A percentile compares a stretch with the other conserved stretches of the same genome.
Evolutionary conservation across 202 grass and related monocot genomes (phyloP).

Genomic region (Setaria viridis): DNA sequence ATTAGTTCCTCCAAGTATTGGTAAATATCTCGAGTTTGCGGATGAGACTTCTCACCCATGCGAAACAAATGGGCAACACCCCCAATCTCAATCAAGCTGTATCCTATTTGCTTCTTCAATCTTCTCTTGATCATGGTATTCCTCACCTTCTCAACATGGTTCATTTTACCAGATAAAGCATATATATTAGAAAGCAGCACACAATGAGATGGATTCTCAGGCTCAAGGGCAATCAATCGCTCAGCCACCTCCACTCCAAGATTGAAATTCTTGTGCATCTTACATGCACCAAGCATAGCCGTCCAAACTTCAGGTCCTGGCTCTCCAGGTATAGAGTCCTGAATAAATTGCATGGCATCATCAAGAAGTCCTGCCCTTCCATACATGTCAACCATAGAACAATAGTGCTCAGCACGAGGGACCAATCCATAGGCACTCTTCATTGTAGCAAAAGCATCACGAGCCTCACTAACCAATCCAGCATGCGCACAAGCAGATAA

Average conservation of each 20-base stretch:
- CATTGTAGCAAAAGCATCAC: conserved; percentile 63
- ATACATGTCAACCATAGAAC: conserved; percentile 86
- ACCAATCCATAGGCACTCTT: conserved; percentile 53
- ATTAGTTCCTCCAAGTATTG: conserved; percentile 60
- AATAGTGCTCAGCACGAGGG: conserved; percentile 67
- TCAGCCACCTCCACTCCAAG: conserved; percentile 67
- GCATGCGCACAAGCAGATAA: conserved; percentile 71
- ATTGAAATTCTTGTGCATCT: conserved; percentile 74
- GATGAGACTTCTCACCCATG: conserved; percentile 69
- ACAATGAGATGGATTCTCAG: conserved; percentile 67
- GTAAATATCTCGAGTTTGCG: conserved; percentile 56
- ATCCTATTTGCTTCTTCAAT: conserved; percentile 68
- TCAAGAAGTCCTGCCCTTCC: conserved; percentile 76
- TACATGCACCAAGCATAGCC: conserved; percentile 74
- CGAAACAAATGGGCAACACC: conserved; percentile 57
- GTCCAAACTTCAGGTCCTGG: conserved; percentile 69
- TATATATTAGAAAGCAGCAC: conserved; percentile 87
- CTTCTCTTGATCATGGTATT: conserved; percentile 60
- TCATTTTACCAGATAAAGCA: conserved; percentile 69
- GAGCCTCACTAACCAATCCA: conserved; percentile 65
- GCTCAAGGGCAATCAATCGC: conserved; percentile 66
- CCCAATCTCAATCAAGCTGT: conserved; percentile 62
- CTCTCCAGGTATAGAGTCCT: conserved; percentile 50
- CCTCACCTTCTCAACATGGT: conserved; percentile 67
- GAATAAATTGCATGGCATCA: conserved; percentile 63